Evolutionary conservation across 305 asterid species (phyloP).

Genomic region (Ilex paraguariensis): DNA sequence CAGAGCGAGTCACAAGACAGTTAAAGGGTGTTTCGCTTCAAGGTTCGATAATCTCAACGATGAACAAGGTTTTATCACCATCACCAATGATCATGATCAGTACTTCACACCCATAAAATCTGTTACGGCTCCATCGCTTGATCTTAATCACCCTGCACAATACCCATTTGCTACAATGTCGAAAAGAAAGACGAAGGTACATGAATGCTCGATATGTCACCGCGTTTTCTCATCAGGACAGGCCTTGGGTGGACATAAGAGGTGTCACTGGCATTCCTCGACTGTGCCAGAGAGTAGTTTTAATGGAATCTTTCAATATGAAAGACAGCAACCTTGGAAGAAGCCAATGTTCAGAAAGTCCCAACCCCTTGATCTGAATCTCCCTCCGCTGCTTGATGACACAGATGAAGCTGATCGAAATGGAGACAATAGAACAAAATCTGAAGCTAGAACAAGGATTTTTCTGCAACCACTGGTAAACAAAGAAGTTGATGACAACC

Average conservation of each 20-base stretch:
- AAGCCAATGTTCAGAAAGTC: constrained; percentile 16
- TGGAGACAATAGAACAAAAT: background rate
- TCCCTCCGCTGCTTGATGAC: constrained; percentile 36
- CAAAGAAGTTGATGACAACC: background rate
- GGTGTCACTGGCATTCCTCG: constrained; percentile 93
- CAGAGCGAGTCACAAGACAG: constrained; percentile 88
- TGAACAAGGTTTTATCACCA: constrained; percentile 17
- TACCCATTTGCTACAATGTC: constrained; percentile 34
- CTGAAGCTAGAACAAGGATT: constrained; percentile 45
- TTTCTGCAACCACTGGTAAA: constrained; percentile 33
- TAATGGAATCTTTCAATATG: constrained; percentile 10
- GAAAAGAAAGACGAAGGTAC: constrained; percentile 58
- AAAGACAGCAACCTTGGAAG: constrained; percentile 1
- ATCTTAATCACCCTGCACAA: constrained; percentile 10
- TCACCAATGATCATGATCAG: constrained; percentile 20
- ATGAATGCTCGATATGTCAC: constrained; percentile 91
- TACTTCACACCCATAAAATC: constrained; percentile 26
- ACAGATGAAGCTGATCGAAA: constrained; percentile 9
- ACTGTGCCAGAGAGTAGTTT: constrained; percentile 39
- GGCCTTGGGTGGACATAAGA: constrained; percentile 92
- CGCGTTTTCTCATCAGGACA: constrained; percentile 80
- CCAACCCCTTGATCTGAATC: constrained; percentile 44
- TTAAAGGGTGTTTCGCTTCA: constrained; percentile 84
- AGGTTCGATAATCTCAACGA: constrained; percentile 47
- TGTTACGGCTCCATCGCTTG: constrained; percentile 34